Conservation (phyloP, 2,329 filamentous ascomycete species). For the Diaporthe velutina region DNA sequence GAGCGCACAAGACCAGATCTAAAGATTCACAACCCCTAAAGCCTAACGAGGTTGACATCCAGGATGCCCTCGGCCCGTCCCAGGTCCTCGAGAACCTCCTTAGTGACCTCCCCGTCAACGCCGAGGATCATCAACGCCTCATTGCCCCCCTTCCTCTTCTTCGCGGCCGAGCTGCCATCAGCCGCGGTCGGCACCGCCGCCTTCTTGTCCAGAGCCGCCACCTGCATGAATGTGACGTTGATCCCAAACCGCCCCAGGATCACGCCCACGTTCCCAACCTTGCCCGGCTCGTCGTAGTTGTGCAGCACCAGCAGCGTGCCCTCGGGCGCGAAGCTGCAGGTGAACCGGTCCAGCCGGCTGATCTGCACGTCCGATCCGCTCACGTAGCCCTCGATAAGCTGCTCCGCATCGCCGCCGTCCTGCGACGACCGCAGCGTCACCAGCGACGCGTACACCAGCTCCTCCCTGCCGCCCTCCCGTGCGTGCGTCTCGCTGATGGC, state of each 20-base stretch:
- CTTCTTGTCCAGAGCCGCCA: slow-evolving; percentile 66
- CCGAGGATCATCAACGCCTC: slow-evolving; percentile 89
- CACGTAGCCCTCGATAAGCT: slow-evolving; percentile 75
- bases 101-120: slow-evolving; percentile 74
- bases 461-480: slow-evolving; percentile 70
- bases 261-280: slow-evolving; percentile 84
- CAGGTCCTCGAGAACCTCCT: slow-evolving; percentile 65
- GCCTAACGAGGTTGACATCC: slow-evolving; percentile 65
- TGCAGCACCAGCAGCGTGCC: slow-evolving; percentile 83
- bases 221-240: slow-evolving; percentile 86
- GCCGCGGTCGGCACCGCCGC: slow-evolving; percentile 39
- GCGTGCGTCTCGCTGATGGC: slow-evolving; percentile 80
- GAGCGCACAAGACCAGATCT: background rate
- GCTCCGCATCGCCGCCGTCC: slow-evolving; percentile 46
- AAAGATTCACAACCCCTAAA: slow-evolving; percentile 46
- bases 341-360: slow-evolving; percentile 79
- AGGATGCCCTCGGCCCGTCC: slow-evolving; percentile 65
- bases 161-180: slow-evolving; percentile 40
- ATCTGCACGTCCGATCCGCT: slow-evolving; percentile 76
- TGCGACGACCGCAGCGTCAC: slow-evolving; percentile 74
- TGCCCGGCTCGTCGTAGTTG: slow-evolving; percentile 85
- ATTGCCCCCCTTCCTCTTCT: slow-evolving; percentile 55
- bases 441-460: slow-evolving; percentile 75
- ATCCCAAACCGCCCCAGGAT: slow-evolving; percentile 77
- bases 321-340: slow-evolving; percentile 78